These are phyloP conservation scores for Porodaedalea pini DNA, from an alignment of 1,284 basidiomycete species.

Conservation along the genomic window DNA sequence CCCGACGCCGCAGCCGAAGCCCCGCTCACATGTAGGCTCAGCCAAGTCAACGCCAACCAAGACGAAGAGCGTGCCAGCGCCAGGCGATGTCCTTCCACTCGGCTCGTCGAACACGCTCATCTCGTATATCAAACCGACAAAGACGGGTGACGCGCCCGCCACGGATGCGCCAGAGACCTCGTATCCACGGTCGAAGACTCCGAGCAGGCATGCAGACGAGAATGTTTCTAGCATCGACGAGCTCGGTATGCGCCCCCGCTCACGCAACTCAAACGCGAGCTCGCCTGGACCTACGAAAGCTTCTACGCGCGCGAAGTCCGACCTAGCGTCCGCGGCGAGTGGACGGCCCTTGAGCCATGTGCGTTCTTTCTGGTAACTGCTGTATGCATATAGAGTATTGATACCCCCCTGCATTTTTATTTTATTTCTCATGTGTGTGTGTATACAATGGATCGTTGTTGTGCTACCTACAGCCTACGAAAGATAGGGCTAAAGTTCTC, in stretches of 20 bases:
- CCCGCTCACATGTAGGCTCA: conserved; percentile 1
- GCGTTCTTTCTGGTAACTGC: conserved; percentile 69
- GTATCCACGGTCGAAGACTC: conserved; percentile 22
- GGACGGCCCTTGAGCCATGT: conserved; percentile 75
- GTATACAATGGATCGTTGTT: conserved; percentile 27
- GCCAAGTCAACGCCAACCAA: conserved; percentile 12
- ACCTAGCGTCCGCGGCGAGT: conserved; percentile 36
- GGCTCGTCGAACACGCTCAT: conserved; percentile 50
- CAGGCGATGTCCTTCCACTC: conserved; percentile 29
- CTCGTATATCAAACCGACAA: conserved; percentile 48
- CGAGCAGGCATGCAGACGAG: conserved; percentile 18
- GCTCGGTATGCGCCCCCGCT: conserved; percentile 46
- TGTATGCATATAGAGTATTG: conserved; percentile 19
- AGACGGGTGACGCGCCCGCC: conserved; percentile 42
- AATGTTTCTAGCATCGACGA: conserved; percentile 47
- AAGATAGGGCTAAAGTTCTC: conserved; percentile 61
- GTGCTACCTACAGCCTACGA: conserved; percentile 55
- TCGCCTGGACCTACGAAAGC: conserved; percentile 23
- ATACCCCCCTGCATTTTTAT: conserved; percentile 38
- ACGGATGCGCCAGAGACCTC: conserved; percentile 25
- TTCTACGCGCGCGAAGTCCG: conserved; percentile 27
- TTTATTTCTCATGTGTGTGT: conserved; percentile 31
- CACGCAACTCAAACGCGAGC: conserved; percentile 24
- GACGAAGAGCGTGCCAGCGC: conserved; percentile 21
- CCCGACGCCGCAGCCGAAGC: conserved; percentile 2